Evolutionary conservation across 1,284 basidiomycete genomes (phyloP), one percentile per base, ranked within the genome.

Genomic region (Leccinum cinnamomeum): DNA sequence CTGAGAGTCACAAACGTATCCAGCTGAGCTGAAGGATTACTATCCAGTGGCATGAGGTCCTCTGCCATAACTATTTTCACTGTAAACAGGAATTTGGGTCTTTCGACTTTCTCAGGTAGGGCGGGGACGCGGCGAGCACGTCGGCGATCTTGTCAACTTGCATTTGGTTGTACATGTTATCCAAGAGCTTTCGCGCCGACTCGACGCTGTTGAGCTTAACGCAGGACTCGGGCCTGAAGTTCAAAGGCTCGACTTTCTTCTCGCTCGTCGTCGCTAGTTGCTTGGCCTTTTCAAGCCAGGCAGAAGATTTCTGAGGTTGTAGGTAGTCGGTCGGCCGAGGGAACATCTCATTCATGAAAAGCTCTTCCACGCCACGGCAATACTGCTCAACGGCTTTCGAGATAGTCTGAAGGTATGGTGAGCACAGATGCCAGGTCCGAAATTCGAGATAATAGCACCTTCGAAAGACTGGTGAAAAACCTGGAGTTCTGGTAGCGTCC

Each of bases 191-290:
- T 11, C 96, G 86, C 1, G 96, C 95, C 2, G 94, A 91, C 70
- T 97, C 95, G 66, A 99, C 90, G 74, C 99, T 98, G 81, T 99
- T 99, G 55, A 99, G 84, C 79, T 98, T 98, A 71, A 99, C 94
- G 72, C 97, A 98, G 0, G 94, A 95, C 79, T 95, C 85, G 0
- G 95, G 84, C 59, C 89, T 89, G 79, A 99, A 98, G 71, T 96
- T 94, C 83, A 97, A 99, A 6, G 94, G 91, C 70, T 94, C 91
- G 56, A 94, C 83, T 76, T 93, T 95, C 81, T 94, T 95, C 76
- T 98, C 95, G 20, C 91, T 89, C 63, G 89, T 80, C 6, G 83
- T 82, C 37, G 73, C 81, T 7, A 96, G 81, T 70, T 91, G 90
- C 70, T 90, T 90, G 7, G 97, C 97, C 69, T 92, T 95, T 73